A percentile compares a stretch with the other conserved stretches of the same genome.
Evolutionary conservation across 306 rosid genomes (phyloP).

Genomic region (Quercus rubra): DNA sequence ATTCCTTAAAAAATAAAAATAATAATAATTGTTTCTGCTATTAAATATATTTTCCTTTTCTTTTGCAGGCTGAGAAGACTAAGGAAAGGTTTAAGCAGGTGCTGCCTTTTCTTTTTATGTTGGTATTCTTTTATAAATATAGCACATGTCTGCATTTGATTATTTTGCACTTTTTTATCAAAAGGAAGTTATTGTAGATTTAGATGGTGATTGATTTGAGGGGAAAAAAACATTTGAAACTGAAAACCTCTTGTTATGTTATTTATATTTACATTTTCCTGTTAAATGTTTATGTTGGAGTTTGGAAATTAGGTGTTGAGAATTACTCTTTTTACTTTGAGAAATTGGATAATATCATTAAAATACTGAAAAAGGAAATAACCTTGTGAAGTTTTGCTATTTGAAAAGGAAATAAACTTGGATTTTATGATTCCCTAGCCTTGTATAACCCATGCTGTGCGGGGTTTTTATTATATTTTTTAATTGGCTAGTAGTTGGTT

Average conservation of each 20-base stretch:
- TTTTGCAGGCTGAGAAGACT: constrained; percentile 62
- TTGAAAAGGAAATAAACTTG: not conserved
- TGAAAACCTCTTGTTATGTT: not conserved
- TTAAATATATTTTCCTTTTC: not conserved
- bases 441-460: too few relatives aligned
- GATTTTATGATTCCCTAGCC: not conserved
- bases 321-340: not conserved
- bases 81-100: constrained; percentile 86
- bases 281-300: not conserved
- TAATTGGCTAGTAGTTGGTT: too few relatives aligned
- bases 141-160: constrained; percentile 2
- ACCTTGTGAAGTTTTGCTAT: not conserved
- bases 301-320: not conserved
- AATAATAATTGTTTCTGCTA: too few relatives aligned
- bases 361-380: not conserved
- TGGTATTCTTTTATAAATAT: constrained; percentile 2
- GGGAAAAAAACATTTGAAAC: not conserved
- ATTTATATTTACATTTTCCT: not conserved
- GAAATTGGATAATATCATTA: not conserved
- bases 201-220: not conserved
- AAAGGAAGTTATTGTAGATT: not conserved
- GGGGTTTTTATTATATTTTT: too few relatives aligned
- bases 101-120: constrained; percentile 18
- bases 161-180: constrained; percentile 8
- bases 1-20: not conserved